Conservation (phyloP, 139 green algal species). For the Prasinococcaceae sp. region DNA sequence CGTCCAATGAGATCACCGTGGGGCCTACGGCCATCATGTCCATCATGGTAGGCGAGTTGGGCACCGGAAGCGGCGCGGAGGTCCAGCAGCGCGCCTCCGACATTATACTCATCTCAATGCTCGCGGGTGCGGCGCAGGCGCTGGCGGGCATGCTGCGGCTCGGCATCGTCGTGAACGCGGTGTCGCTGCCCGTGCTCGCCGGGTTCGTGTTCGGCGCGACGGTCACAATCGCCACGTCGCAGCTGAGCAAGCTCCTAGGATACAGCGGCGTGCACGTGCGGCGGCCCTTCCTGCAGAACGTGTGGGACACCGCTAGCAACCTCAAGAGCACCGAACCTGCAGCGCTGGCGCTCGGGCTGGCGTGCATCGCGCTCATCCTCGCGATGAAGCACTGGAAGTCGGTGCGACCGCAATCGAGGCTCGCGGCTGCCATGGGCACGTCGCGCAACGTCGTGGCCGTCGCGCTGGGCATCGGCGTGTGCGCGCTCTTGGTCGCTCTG, state of each 20-base stretch:
- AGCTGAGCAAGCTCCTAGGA: constrained; percentile 21
- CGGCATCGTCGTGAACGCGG: constrained; percentile 60
- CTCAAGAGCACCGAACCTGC: constrained; percentile 6
- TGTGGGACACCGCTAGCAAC: constrained; percentile 4
- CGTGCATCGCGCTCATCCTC: background rate
- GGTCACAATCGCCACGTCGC: constrained; percentile 49
- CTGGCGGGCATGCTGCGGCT: constrained; percentile 49
- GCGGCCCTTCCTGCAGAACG: background rate
- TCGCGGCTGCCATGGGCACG: too few species aligned
- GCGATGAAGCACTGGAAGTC: background rate
- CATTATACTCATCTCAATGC: too few species aligned
- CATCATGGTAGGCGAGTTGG: constrained; percentile 9
- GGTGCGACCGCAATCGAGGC: too few species aligned
- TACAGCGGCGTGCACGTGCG: constrained; percentile 1
- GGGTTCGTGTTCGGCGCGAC: constrained; percentile 66
- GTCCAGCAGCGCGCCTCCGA: too few species aligned
- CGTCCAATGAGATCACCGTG: constrained; percentile 41
- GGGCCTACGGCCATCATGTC: constrained; percentile 32
- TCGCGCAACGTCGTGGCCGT: too few species aligned
- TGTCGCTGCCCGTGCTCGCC: constrained; percentile 50
- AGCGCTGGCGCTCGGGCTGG: constrained; percentile 6
- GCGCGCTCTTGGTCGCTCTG: too few species aligned
- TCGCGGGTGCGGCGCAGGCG: too few species aligned
- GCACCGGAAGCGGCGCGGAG: too few species aligned
- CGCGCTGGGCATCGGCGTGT: too few species aligned